phyloP scores from a whole-genome alignment of 192 early-diverging fungal species.

The Diversispora epigaea region DNA sequence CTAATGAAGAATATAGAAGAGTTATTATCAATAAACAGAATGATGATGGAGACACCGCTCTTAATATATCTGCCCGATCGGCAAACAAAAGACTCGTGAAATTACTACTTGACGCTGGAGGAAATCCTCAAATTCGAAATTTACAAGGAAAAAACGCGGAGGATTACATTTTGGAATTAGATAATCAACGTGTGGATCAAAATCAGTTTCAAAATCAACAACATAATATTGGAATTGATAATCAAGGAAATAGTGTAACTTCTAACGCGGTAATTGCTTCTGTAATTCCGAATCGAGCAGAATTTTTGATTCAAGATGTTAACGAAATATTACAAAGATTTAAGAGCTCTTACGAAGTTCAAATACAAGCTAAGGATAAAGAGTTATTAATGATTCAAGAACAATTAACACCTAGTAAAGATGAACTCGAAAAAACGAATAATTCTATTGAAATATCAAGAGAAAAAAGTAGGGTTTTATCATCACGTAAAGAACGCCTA shows the following conservation, averaged over 20 bases:
- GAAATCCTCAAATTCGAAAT: conserved; percentile 65
- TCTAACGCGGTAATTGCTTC: background rate
- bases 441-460: background rate
- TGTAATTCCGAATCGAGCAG: background rate
- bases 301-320: background rate
- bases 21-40: conserved; percentile 75
- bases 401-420: background rate
- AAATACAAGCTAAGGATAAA: conserved; percentile 4
- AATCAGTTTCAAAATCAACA: background rate
- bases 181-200: conserved; percentile 19
- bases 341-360: background rate
- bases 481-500: background rate
- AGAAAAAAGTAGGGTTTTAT: background rate
- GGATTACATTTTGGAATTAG: conserved; percentile 53
- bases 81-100: conserved; percentile 61
- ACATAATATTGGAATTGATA: background rate
- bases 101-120: conserved; percentile 61
- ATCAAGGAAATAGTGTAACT: background rate
- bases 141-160: conserved; percentile 63
- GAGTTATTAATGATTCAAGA: background rate
- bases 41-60: conserved; percentile 74
- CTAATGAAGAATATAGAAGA: conserved; percentile 66
- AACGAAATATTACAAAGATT: conserved; percentile 21
- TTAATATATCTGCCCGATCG: conserved; percentile 64
- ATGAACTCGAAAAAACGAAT: conserved; percentile 2